phyloP scores from a whole-genome alignment of 1,284 basidiomycete genomes.

The Sutorius eximius region DNA sequence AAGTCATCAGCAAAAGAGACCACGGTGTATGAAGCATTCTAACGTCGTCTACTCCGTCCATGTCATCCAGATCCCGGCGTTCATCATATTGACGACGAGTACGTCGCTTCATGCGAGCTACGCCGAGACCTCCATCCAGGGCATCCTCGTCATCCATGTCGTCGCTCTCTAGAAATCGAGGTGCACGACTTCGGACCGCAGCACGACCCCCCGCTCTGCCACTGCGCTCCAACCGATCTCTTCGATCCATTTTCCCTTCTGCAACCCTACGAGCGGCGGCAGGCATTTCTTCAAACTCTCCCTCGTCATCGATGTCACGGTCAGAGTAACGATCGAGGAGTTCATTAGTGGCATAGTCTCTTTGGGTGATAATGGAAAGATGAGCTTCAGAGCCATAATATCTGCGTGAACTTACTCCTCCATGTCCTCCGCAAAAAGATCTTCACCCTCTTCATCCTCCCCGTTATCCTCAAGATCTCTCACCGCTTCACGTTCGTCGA shows the following conservation, averaged over 20 bases:
- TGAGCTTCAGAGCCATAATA: neutral
- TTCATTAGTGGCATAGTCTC: constrained; percentile 87
- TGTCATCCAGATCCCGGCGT: constrained; percentile 79
- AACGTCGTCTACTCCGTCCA: constrained; percentile 82
- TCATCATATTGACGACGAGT: constrained; percentile 89
- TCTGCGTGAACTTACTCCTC: constrained; percentile 57
- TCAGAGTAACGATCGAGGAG: constrained; percentile 88
- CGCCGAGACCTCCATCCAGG: constrained; percentile 53
- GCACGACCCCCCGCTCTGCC: constrained; percentile 69
- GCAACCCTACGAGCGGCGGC: constrained; percentile 78
- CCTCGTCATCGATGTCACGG: constrained; percentile 84
- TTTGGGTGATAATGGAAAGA: constrained; percentile 34
- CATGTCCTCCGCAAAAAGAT: constrained; percentile 85
- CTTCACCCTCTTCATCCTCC: constrained; percentile 87
- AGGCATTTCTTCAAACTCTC: constrained; percentile 72
- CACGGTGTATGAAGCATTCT: constrained; percentile 28
- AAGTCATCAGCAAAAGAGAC: constrained; percentile 6
- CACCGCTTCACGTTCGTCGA: constrained; percentile 76
- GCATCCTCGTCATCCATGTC: constrained; percentile 61
- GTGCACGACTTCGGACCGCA: constrained; percentile 75
- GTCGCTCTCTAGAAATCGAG: constrained; percentile 79
- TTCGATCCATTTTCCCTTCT: constrained; percentile 84
- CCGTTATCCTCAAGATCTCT: constrained; percentile 65
- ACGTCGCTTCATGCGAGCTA: constrained; percentile 72
- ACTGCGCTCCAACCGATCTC: constrained; percentile 77